Conservation (phyloP, 2,329 filamentous ascomycete species). For the Diaporthe longicolla region DNA sequence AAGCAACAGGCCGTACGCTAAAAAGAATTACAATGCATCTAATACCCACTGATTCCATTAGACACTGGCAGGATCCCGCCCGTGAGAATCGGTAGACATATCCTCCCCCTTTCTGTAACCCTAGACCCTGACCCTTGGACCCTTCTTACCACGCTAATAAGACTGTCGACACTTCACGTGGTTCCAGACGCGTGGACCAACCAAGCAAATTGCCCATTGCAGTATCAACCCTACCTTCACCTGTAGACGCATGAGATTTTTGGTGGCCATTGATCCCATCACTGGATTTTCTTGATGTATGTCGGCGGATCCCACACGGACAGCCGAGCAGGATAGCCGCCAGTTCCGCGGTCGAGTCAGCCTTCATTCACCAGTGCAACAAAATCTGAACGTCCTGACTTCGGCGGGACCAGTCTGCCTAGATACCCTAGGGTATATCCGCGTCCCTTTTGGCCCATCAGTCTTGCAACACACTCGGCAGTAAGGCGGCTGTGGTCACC, state of each 20-base stretch:
- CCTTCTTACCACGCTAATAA: no score
- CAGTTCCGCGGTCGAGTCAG: neutral
- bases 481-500: rapidly evolving
- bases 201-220: neutral
- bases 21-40: no score
- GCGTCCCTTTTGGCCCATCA: neutral
- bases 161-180: no score
- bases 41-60: neutral
- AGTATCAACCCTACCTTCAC: neutral
- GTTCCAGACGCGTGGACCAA: no score
- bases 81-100: neutral
- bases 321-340: neutral
- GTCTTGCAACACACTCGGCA: rapidly evolving
- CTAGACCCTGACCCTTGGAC: neutral
- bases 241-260: neutral
- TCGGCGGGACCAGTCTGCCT: neutral
- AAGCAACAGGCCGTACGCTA: no score
- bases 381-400: neutral
- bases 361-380: neutral
- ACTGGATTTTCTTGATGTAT: no score
- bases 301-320: neutral
- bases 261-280: neutral
- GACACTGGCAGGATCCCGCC: neutral
- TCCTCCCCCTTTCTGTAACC: neutral
- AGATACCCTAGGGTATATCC: no score